These are phyloP conservation scores for Brasenia schreberi DNA, from an alignment of 164 flowering plant species.

Conservation along the genomic window DNA sequence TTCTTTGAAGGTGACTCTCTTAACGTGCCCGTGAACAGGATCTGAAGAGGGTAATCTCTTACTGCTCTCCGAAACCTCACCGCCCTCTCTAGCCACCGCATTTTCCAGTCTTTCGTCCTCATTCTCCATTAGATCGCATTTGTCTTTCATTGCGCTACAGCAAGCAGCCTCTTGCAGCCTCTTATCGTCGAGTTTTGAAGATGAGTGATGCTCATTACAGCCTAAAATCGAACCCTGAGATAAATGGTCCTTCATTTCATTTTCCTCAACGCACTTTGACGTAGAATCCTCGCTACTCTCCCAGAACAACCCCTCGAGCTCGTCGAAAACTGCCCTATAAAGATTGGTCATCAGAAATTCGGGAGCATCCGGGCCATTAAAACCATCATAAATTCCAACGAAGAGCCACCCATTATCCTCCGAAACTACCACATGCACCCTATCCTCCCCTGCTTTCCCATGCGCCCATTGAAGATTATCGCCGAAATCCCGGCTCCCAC, in stretches of 20 bases:
- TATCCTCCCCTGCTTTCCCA: slow-evolving; percentile 97
- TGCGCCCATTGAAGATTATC: slow-evolving; percentile 89
- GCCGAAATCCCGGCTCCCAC: slow-evolving; percentile 13
- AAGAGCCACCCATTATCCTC: slow-evolving; percentile 96
- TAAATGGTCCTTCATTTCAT: not conserved
- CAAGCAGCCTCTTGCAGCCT: not conserved
- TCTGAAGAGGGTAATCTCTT: slow-evolving; percentile 4
- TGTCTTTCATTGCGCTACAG: not conserved
- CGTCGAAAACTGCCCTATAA: slow-evolving; percentile 68
- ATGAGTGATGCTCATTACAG: not conserved
- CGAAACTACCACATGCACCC: slow-evolving; percentile 95
- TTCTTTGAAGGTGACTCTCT: slow-evolving; percentile 60
- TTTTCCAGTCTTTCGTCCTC: slow-evolving; percentile 6
- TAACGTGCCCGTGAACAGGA: slow-evolving; percentile 21
- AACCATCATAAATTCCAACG: slow-evolving; percentile 98
- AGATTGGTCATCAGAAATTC: slow-evolving; percentile 93
- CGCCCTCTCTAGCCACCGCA: slow-evolving; percentile 1
- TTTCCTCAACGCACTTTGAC: not conserved
- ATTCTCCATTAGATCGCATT: not conserved
- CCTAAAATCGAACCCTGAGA: not conserved
- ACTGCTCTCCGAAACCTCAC: not conserved
- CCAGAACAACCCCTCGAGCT: slow-evolving; percentile 94
- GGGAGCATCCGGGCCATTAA: slow-evolving; percentile 98
- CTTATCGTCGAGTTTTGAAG: not conserved
- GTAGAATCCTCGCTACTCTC: slow-evolving; percentile 23